phyloP scores from a whole-genome alignment of 2,329 filamentous ascomycete species.

The Diaporthe citriasiana region DNA sequence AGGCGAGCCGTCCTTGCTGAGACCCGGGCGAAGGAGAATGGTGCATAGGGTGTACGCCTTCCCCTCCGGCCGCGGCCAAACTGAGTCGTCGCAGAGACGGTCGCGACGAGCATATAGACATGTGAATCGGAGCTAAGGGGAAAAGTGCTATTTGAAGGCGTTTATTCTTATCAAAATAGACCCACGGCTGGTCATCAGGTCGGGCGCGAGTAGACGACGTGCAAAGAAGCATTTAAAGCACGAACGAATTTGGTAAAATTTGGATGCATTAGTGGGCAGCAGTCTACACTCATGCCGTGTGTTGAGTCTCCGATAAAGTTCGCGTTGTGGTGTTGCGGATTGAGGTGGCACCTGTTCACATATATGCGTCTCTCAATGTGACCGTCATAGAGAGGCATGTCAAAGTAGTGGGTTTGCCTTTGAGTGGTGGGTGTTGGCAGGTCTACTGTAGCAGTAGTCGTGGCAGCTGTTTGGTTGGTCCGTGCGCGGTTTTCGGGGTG shows the following conservation, averaged over 20 bases:
- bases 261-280: not conserved
- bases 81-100: not conserved
- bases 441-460: conserved; percentile 23
- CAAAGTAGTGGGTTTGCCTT: not conserved
- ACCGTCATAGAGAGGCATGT: conserved; percentile 33
- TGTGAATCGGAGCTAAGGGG: not conserved
- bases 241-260: too few relatives aligned
- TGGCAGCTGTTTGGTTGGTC: conserved; percentile 18
- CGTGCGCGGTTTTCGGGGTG: conserved; percentile 29
- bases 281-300: not conserved
- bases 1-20: conserved; percentile 66
- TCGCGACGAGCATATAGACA: not conserved
- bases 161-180: conserved; percentile 8
- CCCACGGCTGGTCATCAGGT: not conserved
- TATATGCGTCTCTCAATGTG: conserved; percentile 25
- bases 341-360: not conserved
- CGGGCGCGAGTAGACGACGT: not conserved
- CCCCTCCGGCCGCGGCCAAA: conserved; percentile 37
- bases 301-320: too few relatives aligned
- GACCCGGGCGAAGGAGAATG: conserved; percentile 46
- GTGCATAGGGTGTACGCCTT: conserved; percentile 37
- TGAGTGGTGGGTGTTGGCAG: not conserved
- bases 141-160: conserved; percentile 29
- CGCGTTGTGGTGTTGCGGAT: not conserved
- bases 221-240: not conserved